Conservation (phyloP, 2,329 filamentous ascomycete species). For the Trichoderma semiorbis region DNA sequence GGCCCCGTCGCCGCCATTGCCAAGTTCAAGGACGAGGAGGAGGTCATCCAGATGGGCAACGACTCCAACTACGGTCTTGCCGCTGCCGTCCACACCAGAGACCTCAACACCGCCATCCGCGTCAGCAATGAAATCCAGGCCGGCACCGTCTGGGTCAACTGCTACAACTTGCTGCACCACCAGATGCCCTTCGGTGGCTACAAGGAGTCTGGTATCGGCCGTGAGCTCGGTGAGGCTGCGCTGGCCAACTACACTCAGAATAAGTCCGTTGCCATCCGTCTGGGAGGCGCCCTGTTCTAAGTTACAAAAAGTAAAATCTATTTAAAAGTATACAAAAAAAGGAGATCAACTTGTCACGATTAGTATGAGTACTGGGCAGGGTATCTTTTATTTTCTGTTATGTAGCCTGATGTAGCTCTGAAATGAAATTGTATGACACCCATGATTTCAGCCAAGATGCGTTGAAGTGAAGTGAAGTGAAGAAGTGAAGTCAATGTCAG, state of each 20-base stretch:
- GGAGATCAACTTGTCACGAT: constrained; percentile 13
- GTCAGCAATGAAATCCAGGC: constrained; percentile 73
- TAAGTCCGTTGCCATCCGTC: constrained; percentile 59
- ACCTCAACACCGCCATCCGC: constrained; percentile 77
- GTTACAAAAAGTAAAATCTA: neutral
- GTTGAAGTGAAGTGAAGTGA: neutral
- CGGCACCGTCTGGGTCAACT: constrained; percentile 60
- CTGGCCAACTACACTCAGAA: constrained; percentile 65
- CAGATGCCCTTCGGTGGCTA: constrained; percentile 68
- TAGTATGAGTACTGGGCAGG: constrained; percentile 4
- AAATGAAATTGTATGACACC: constrained; percentile 12
- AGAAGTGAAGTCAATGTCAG: neutral
- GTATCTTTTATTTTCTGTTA: neutral
- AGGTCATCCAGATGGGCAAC: constrained; percentile 73
- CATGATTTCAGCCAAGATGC: neutral
- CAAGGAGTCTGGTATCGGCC: constrained; percentile 75
- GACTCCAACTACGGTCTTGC: constrained; percentile 76
- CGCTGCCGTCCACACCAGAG: constrained; percentile 76
- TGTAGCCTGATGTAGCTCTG: constrained; percentile 12
- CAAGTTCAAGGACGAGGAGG: constrained; percentile 82
- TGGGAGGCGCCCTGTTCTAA: constrained; percentile 25
- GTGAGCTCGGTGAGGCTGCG: constrained; percentile 68
- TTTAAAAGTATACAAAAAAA: neutral
- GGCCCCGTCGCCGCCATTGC: constrained; percentile 80
- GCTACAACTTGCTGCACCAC: constrained; percentile 69